A percentile compares a stretch with the other conserved stretches of the same genome.
Conservation (phyloP, 192 early-diverging fungal species). For the Allomyces macrogynus region DNA sequence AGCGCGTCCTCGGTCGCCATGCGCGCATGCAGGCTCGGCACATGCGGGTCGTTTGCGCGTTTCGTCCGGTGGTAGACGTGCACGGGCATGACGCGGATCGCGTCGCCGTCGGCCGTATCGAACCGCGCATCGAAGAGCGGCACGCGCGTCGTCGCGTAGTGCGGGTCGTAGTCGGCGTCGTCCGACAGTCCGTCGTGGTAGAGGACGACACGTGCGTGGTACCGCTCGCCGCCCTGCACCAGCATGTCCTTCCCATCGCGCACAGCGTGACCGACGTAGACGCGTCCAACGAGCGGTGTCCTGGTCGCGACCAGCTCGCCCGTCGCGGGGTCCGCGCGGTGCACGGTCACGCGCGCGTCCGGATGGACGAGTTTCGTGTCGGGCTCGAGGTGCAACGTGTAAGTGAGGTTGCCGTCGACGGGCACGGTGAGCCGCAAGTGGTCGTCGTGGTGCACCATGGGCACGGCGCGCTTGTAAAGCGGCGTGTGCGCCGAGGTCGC, state of each 20-base stretch:
- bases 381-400: not conserved
- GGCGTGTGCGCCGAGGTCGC: not conserved
- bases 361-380: not conserved
- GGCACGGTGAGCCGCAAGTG: not conserved
- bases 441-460: not conserved
- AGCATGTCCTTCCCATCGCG: not conserved
- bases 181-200: not conserved
- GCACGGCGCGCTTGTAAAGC: not conserved
- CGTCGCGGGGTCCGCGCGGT: not conserved
- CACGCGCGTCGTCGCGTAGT: constrained; percentile 1
- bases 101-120: constrained; percentile 17
- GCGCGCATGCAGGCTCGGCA: constrained; percentile 11
- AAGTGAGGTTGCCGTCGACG: not conserved
- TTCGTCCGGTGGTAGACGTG: constrained; percentile 29
- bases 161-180: not conserved
- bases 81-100: constrained; percentile 33
- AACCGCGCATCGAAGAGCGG: constrained; percentile 40
- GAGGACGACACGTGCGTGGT: not conserved
- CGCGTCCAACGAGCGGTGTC: not conserved
- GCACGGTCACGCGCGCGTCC: not conserved
- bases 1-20: not conserved
- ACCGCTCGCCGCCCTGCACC: not conserved
- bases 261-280: not conserved
- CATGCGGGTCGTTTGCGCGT: constrained; percentile 25
- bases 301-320: not conserved